Evolutionary conservation across 768 basidiomycete genomes (phyloP).

Genomic region (Mycena rebaudengoi): DNA sequence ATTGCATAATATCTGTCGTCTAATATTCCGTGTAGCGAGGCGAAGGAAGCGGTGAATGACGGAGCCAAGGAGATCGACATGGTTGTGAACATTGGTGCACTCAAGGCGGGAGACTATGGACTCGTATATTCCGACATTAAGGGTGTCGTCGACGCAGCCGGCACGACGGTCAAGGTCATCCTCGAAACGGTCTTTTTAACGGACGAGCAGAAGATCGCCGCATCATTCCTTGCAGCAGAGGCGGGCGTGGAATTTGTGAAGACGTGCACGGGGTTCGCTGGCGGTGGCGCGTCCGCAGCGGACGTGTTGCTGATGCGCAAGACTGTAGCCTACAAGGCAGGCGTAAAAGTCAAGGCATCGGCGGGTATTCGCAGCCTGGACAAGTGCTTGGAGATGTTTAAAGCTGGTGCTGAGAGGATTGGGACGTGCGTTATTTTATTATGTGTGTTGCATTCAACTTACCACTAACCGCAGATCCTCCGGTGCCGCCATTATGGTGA

Average conservation of each 20-base stretch:
- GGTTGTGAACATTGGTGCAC: constrained; percentile 57
- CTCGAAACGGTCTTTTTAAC: constrained; percentile 59
- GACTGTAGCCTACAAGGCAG: constrained; percentile 46
- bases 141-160: constrained; percentile 46
- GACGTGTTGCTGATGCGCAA: constrained; percentile 56
- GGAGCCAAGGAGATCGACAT: constrained; percentile 63
- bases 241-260: constrained; percentile 63
- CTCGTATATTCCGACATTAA: constrained; percentile 50
- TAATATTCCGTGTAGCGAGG: constrained; percentile 44
- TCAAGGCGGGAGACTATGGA: constrained; percentile 48
- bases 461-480: constrained; percentile 31
- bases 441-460: not conserved
- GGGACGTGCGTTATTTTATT: constrained; percentile 49
- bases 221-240: constrained; percentile 54
- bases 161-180: constrained; percentile 57
- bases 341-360: constrained; percentile 60
- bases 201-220: constrained; percentile 55
- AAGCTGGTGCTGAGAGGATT: constrained; percentile 59
- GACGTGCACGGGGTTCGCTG: constrained; percentile 60
- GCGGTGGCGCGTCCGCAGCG: constrained; percentile 53
- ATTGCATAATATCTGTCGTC: not conserved
- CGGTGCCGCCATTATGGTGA: constrained; percentile 36
- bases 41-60: constrained; percentile 51
- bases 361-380: constrained; percentile 59
- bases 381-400: constrained; percentile 55